These are phyloP conservation scores for Murraya paniculata DNA, from an alignment of 345 rosid species.

Conservation along the genomic window DNA sequence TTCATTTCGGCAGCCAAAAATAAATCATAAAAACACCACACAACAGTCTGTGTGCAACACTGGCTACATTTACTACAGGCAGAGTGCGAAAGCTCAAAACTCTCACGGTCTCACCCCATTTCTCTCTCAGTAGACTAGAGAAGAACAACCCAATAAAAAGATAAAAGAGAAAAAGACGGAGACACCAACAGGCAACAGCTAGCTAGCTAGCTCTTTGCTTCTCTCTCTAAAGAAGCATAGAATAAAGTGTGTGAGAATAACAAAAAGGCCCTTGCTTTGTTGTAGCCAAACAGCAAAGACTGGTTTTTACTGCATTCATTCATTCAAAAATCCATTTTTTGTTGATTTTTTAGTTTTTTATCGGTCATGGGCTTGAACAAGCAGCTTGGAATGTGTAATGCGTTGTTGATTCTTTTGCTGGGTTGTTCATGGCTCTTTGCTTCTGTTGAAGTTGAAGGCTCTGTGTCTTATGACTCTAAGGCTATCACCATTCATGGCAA, in stretches of 20 bases:
- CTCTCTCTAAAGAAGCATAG: slow-evolving; percentile 31
- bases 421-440: slow-evolving; percentile 28
- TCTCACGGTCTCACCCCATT: not conserved
- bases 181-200: slow-evolving; percentile 13
- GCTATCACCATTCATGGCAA: slow-evolving; percentile 84
- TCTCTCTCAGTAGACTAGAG: not conserved
- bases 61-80: not conserved
- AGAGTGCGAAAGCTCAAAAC: not conserved
- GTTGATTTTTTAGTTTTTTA: not conserved
- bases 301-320: not conserved
- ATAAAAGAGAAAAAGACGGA: slow-evolving; percentile 2
- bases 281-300: not conserved
- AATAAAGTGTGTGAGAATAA: slow-evolving; percentile 39
- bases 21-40: not conserved
- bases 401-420: slow-evolving; percentile 27
- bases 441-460: slow-evolving; percentile 44
- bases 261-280: slow-evolving; percentile 36
- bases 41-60: not conserved
- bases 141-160: not conserved
- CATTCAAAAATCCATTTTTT: not conserved
- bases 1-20: slow-evolving; percentile 23
- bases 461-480: slow-evolving; percentile 81
- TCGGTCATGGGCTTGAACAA: slow-evolving; percentile 38
- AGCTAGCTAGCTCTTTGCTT: slow-evolving; percentile 21
- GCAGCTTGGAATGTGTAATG: slow-evolving; percentile 47